These are phyloP conservation scores for Paramecium octaurelia DNA, from an alignment of 73 alveolate species.

Conservation along the genomic window DNA sequence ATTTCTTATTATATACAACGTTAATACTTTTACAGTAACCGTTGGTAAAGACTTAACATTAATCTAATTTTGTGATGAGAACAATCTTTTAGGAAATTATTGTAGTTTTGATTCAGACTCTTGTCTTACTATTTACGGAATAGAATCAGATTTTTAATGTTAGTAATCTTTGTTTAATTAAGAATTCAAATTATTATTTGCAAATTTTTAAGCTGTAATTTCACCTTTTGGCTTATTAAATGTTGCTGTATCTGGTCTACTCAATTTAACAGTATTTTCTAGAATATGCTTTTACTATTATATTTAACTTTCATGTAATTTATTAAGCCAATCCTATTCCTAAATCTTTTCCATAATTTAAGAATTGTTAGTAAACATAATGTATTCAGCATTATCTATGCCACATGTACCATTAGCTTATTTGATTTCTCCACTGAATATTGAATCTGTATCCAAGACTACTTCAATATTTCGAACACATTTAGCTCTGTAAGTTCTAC, in stretches of 20 bases:
- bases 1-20: conserved; percentile 60
- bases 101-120: not conserved
- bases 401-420: conserved; percentile 79
- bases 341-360: conserved; percentile 72
- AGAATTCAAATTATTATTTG: not conserved
- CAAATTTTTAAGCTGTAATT: conserved; percentile 51
- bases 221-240: conserved; percentile 47
- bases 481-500: conserved; percentile 80
- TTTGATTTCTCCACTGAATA: conserved; percentile 78
- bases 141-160: conserved; percentile 11
- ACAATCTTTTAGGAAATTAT: not conserved
- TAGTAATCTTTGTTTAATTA: not conserved
- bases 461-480: conserved; percentile 75
- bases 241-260: conserved; percentile 38
- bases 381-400: conserved; percentile 69
- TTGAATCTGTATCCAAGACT: conserved; percentile 62
- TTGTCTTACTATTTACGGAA: not conserved
- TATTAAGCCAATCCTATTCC: conserved; percentile 80
- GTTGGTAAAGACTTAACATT: not conserved
- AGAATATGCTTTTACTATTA: conserved; percentile 44
- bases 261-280: not conserved
- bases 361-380: conserved; percentile 75
- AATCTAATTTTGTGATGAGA: not conserved
- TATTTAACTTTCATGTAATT: conserved; percentile 51
- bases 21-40: conserved; percentile 61